Conservation (phyloP, 2,329 filamentous ascomycete genomes). For the Cladosporium sp. region DNA sequence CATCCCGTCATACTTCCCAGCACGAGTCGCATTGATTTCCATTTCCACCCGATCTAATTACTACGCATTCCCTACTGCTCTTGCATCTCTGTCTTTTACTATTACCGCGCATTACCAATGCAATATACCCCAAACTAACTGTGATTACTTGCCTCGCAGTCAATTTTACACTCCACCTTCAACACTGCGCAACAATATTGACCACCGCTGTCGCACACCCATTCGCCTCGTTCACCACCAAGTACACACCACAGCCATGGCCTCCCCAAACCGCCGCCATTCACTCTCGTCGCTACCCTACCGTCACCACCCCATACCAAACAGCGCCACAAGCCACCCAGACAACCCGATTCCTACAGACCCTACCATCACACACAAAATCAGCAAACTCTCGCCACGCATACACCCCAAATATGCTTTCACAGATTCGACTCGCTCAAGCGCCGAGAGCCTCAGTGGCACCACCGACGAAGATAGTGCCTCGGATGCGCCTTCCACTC, state of each 20-base stretch:
- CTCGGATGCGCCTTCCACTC: constrained; percentile 46
- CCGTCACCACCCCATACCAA: constrained; percentile 42
- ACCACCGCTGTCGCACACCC: background rate
- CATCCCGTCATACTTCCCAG: constrained; percentile 6
- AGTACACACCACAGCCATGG: constrained; percentile 14
- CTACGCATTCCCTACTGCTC: background rate
- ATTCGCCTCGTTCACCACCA: background rate
- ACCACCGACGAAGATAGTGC: constrained; percentile 42
- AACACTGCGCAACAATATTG: background rate
- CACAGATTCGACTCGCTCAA: constrained; percentile 29
- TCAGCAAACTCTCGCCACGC: constrained; percentile 13
- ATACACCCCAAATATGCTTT: constrained; percentile 10
- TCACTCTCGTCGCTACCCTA: constrained; percentile 34
- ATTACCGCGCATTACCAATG: constrained; percentile 11
- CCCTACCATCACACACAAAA: constrained; percentile 29
- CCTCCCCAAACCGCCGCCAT: constrained; percentile 29
- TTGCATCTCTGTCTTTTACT: background rate
- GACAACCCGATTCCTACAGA: constrained; percentile 49
- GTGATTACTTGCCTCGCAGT: background rate
- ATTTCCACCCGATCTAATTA: background rate
- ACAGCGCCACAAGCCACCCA: constrained; percentile 47
- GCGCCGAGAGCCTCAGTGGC: constrained; percentile 32
- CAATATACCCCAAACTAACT: background rate
- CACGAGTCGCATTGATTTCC: background rate
- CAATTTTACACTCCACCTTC: background rate